Conservation (phyloP, 2,329 filamentous ascomycete species). For the Beauveria rudraprayagi region DNA sequence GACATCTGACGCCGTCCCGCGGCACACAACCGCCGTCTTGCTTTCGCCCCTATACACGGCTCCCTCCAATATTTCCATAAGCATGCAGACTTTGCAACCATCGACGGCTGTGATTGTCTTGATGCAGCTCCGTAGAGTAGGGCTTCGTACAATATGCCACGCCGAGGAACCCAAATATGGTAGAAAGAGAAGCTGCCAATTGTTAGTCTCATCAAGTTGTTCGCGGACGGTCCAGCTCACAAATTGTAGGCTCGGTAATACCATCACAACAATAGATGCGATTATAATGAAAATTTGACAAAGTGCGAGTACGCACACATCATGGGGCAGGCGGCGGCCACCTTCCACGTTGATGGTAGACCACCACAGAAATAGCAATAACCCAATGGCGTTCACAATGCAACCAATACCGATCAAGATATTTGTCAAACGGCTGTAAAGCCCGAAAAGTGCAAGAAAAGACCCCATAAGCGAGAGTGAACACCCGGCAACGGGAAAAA, state of each 20-base stretch:
- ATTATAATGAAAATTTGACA: neutral
- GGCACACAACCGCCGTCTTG: neutral
- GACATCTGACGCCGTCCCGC: neutral
- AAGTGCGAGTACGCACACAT: neutral
- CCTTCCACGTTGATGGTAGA: neutral
- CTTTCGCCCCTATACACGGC: neutral
- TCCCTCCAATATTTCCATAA: neutral
- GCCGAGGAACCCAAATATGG: neutral
- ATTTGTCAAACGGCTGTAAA: neutral
- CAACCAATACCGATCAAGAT: neutral
- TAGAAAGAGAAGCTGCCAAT: neutral
- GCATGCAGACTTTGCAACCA: neutral
- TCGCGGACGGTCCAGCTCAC: neutral
- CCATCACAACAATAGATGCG: neutral
- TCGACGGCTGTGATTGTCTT: neutral
- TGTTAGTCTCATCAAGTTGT: neutral
- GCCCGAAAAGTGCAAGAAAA: neutral
- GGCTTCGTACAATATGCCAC: neutral
- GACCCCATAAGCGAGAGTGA: neutral
- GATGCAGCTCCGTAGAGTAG: neutral
- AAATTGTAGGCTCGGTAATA: neutral
- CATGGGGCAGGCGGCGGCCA: neutral
- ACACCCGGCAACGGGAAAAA: neutral
- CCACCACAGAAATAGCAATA: neutral
- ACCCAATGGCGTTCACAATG: neutral